Base-by-base conservation (phyloP, 108 stramenopile species). In the Skeletonema costatum region DNA sequence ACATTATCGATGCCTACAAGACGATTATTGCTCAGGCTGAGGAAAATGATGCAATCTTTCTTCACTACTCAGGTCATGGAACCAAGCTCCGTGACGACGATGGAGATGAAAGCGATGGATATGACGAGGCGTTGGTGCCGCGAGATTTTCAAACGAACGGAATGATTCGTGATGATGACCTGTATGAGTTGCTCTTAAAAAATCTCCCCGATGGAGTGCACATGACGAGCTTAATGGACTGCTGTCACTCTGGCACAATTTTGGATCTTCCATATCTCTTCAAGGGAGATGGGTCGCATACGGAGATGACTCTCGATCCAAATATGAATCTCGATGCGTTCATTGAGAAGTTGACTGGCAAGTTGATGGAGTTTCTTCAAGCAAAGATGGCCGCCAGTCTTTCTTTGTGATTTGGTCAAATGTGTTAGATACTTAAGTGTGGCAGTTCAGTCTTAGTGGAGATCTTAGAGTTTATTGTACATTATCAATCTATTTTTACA, bases 41-140 rank as follows among this genome's bases (percentile, higher is more conserved):
- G 44, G 65, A 81, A 32, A 90, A 90, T n/a, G 91, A 92, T 82
- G 83, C 76, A 42, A 88, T 92, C 31, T 89, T 85, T 66, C 76
- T 79, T 42, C 91, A 92, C 62, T 92, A 87, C 71, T 87, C 86
- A 61, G 90, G 92, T 10, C 92, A 93, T 53, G 96, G 96, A 11
- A 90, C 89, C 1, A 86, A 90, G 59, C 58, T 91, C 13, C 64
- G 78, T 19, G 91, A 95, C 58, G 75, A 79, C 25, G 71, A 88
- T n/a, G 78, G 87, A 30, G 86, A 89, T 69, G 93, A 92, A 82
- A 39, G 51, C 16, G 80, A 81, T 70, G 81, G 81, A 35, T 82
- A 82, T 41, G 90, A 90, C 71, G 90, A 90, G 62, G 89, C 90
- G 21, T 50, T 90, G 58, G 78, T 83, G 31, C 90, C 88, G 25